Conservation (phyloP, 805 yeast genomes). For the Starmerella lactis-condensi region DNA sequence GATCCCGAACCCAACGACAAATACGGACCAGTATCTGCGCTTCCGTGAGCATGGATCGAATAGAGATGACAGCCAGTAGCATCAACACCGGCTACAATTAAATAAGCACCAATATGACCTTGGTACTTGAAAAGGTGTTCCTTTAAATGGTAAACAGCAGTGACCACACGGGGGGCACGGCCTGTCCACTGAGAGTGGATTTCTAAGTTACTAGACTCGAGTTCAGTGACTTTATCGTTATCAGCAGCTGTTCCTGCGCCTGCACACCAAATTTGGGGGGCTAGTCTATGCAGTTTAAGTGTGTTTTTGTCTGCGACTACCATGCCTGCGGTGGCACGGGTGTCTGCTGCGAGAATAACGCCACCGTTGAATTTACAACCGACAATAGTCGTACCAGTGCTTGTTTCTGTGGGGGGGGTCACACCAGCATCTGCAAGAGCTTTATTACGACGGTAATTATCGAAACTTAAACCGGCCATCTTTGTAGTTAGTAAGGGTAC, state of each 20-base stretch:
- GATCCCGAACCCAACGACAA: constrained; percentile 92
- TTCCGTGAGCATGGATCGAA: constrained; percentile 93
- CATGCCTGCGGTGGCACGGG: constrained; percentile 91
- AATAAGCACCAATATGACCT: constrained; percentile 91
- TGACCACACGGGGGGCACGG: constrained; percentile 81
- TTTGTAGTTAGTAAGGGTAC: too few species aligned
- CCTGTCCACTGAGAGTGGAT: constrained; percentile 68
- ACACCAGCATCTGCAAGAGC: constrained; percentile 54
- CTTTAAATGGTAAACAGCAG: constrained; percentile 79
- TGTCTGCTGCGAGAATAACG: constrained; percentile 95
- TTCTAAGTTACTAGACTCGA: constrained; percentile 79
- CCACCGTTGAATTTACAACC: constrained; percentile 89
- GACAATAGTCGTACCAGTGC: constrained; percentile 98
- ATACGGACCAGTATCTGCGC: constrained; percentile 88
- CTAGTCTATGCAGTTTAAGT: constrained; percentile 75
- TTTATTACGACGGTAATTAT: constrained; percentile 78
- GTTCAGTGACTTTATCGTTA: constrained; percentile 91
- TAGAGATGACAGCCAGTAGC: constrained; percentile 89
- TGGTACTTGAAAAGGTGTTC: constrained; percentile 94
- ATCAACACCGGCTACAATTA: constrained; percentile 95
- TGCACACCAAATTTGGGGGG: constrained; percentile 96
- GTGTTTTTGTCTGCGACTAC: constrained; percentile 97
- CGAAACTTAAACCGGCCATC: constrained; percentile 90
- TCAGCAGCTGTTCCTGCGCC: constrained; percentile 99
- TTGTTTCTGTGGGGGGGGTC: constrained; percentile 71